A percentile compares a stretch with the other conserved stretches of the same genome.
phyloP scores from a whole-genome alignment of 1,284 basidiomycete species.

The Cryptococcus neoformans region DNA sequence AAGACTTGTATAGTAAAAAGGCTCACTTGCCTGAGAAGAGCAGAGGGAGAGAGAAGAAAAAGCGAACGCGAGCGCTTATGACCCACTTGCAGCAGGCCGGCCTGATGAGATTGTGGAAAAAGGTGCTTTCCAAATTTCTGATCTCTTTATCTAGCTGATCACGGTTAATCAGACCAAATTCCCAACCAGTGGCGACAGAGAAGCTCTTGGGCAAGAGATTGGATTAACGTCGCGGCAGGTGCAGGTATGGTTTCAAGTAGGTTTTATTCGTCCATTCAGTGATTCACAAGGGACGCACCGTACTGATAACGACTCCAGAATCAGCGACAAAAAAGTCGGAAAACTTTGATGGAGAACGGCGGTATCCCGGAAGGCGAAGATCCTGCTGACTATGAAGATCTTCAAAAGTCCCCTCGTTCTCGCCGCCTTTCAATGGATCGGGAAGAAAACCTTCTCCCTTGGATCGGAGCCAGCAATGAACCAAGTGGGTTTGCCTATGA shows the following conservation, averaged over 20 bases:
- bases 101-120: conserved; percentile 13
- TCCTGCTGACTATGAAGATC: conserved; percentile 27
- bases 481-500: not conserved
- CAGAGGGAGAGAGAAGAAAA: conserved; percentile 4
- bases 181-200: conserved; percentile 33
- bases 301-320: conserved; percentile 27
- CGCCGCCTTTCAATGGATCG: conserved; percentile 15
- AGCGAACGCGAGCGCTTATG: conserved; percentile 17
- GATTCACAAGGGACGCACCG: not conserved
- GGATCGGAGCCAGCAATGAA: conserved; percentile 5
- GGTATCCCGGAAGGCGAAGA: conserved; percentile 26
- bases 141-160: not conserved
- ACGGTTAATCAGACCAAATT: conserved; percentile 35
- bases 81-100: conserved; percentile 13
- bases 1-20: not conserved
- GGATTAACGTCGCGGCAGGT: conserved; percentile 44
- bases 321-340: conserved; percentile 41
- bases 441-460: conserved; percentile 11
- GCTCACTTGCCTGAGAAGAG: not conserved
- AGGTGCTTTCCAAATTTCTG: conserved; percentile 20
- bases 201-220: conserved; percentile 33
- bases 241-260: conserved; percentile 49
- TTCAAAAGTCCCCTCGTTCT: conserved; percentile 27
- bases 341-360: conserved; percentile 19
- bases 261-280: conserved; percentile 6